Evolutionary conservation across 2,329 filamentous ascomycete genomes (phyloP), one percentile per base, ranked within the genome.

Genomic region (Diaporthe amygdali): DNA sequence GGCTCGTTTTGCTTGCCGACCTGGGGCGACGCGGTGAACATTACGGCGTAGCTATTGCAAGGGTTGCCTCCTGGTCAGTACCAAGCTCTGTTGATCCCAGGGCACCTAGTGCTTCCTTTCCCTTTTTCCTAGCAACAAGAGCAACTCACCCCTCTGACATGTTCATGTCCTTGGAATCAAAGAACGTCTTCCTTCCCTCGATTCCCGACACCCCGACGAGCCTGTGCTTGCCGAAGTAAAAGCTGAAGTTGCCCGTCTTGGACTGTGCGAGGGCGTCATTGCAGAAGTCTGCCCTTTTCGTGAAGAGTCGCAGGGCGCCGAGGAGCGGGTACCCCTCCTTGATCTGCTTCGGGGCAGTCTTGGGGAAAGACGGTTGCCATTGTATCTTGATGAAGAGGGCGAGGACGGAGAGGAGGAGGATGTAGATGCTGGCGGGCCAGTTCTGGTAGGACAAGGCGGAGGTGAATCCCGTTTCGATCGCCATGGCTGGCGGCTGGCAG

Each of bases 191-290:
- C 15, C 86, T 81, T 5, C 78, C 81, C 47, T 84, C 80, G 5
- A 78, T 74, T 5, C 86, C 85, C 9, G 80, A 81, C 20, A 88
- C 46, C 0, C 79, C 84, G 5, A 89, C 76, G 22, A 88, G 77
- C 2, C 79, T 81, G 71, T 84, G 81, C 54, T 82, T 80, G 5
- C 87, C 87, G 3, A 84, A 79, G 72, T 84, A 84, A 76, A 87
- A 88, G 73, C 82, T 84, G 75, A 88, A 88, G 67, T 84, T 85
- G 8, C 85, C 85, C 1, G 81, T 83, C 15, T 76, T 71, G 0
- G 82, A 80, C 14, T 76, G 73, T 5, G 73, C 74, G 20, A 77
- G 66, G 2, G 78, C 79, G 6, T 80, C 70, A 22, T 76, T 75
- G 73, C 78, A 83, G 77, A 83, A 87, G 66, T 84, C 82, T 79